Percentiles rank a stretch among this genome's conserved stretches.
Evolutionary conservation across 2,329 filamentous ascomycete genomes (phyloP).

Genomic region (Aaosphaeria arxii): DNA sequence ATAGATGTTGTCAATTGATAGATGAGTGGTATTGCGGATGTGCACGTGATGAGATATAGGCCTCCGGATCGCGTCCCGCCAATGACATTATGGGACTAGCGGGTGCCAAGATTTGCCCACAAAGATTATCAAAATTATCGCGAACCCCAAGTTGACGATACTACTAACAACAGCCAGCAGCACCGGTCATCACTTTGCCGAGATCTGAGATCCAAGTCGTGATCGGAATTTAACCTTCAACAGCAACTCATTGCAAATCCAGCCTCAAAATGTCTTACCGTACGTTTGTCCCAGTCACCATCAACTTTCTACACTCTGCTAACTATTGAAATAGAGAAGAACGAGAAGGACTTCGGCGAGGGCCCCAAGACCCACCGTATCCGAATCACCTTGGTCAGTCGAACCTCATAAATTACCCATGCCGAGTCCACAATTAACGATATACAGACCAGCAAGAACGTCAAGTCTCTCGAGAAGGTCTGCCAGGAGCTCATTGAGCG

Average conservation of each 20-base stretch:
- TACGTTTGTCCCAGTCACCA: constrained; percentile 5
- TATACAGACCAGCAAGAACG: constrained; percentile 37
- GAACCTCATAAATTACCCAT: neutral
- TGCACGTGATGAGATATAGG: too few species aligned
- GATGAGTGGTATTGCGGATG: too few species aligned
- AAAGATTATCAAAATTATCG: too few species aligned
- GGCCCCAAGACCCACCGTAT: constrained; percentile 96
- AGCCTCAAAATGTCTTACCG: constrained; percentile 32
- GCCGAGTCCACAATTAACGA: neutral
- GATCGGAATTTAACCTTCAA: constrained; percentile 37
- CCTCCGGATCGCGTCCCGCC: too few species aligned
- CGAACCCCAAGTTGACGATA: too few species aligned
- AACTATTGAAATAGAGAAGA: constrained; percentile 58
- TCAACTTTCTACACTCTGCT: constrained; percentile 1
- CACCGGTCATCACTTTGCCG: constrained; percentile 56
- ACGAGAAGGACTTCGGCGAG: constrained; percentile 88
- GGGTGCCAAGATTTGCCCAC: too few species aligned
- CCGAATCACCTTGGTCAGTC: constrained; percentile 62
- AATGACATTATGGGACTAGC: too few species aligned
- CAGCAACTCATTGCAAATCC: constrained; percentile 13
- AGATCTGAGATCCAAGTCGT: constrained; percentile 46
- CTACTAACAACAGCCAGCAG: constrained; percentile 8
- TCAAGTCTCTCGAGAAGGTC: constrained; percentile 89
- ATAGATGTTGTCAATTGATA: too few species aligned
- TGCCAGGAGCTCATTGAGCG: constrained; percentile 98